Evolutionary conservation across 768 basidiomycete species (phyloP), one percentile per base, ranked within the genome.

Genomic region (Lepiota brunneoincarnata): DNA sequence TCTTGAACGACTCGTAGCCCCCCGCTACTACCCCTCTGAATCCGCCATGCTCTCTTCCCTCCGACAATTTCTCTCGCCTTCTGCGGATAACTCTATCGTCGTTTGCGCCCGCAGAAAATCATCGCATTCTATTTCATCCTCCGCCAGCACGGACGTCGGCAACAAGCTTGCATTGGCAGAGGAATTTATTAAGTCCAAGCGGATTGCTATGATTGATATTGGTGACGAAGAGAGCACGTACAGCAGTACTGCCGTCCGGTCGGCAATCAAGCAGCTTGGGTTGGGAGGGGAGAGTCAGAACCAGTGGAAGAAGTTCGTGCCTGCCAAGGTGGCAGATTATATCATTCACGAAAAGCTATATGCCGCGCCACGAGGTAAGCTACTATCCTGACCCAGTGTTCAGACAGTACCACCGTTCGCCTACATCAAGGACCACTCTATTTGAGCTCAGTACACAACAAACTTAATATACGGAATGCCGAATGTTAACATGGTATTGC

Each of bases 1-100:
- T 1, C 77, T 98, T 42, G 80, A 84, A 52, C 84, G 94, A 6
- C 77, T 96, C 54, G 81, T 94, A 49, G 77, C 84, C 1, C 81
- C 86, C 0, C 80, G 80, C 18, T 96, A 92, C 66, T 97, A 96
- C 56, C 64, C 72, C n/a, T 72, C 72, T 46, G 64, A 71, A 49
- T 64, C 69, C 6, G 72, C 68, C 6, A 93, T 94, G 89, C 60
- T 69, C 49, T 51, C 55, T 3, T 74, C 82, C 2, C 72, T 95
- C 12, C 71, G 64, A 17, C 67, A 65, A 2, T 89, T 93, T 70
- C 77, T 94, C 51, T 76, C 78, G 1, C 67, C 76, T 6, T 21
- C 57, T 4, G 79, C 77, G 14, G 81, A 87, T 56, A 76, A 80
- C 47, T 83, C 83, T 6, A 72, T 75, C n/a, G 65, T 95, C 38